These are phyloP conservation scores for Fennellomyces sp. DNA, from an alignment of 371 early-diverging fungal genomes.

Conservation along the genomic window DNA sequence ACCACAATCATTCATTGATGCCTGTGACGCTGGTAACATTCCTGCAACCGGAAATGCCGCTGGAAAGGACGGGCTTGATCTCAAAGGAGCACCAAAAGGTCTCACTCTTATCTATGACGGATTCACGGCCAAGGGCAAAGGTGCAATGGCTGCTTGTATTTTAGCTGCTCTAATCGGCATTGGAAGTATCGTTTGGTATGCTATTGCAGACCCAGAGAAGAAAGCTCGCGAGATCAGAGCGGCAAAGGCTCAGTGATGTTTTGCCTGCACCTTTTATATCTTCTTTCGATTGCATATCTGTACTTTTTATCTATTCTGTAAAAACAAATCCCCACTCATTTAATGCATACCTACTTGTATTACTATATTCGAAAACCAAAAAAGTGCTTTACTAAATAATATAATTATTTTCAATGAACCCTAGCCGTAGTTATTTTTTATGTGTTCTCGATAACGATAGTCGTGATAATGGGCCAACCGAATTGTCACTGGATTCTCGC, in stretches of 20 bases:
- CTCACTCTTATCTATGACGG: constrained; percentile 54
- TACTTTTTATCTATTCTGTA: too few relatives aligned
- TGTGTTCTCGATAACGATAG: too few relatives aligned
- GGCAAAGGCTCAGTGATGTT: constrained; percentile 3
- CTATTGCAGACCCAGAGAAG: constrained; percentile 33
- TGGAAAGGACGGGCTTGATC: constrained; percentile 63
- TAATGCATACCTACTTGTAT: too few relatives aligned
- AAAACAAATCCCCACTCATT: too few relatives aligned
- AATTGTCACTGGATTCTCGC: too few relatives aligned
- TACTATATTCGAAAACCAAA: too few relatives aligned
- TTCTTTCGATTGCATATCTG: too few relatives aligned
- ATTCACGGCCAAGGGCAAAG: constrained; percentile 68
- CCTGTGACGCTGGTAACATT: constrained; percentile 60
- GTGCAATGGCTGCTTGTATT: constrained; percentile 69
- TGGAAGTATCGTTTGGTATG: constrained; percentile 72
- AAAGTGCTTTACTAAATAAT: too few relatives aligned
- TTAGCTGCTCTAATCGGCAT: constrained; percentile 75
- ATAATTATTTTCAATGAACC: too few relatives aligned
- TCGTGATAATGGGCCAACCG: too few relatives aligned
- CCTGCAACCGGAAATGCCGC: constrained; percentile 70
- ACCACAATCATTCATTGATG: constrained; percentile 43
- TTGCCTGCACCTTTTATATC: background rate
- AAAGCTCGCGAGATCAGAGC: constrained; percentile 21
- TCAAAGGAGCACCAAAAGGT: constrained; percentile 53
- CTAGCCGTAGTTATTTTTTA: too few relatives aligned